Conservation (phyloP, 768 basidiomycete species). For the Austroboletus festivus region DNA sequence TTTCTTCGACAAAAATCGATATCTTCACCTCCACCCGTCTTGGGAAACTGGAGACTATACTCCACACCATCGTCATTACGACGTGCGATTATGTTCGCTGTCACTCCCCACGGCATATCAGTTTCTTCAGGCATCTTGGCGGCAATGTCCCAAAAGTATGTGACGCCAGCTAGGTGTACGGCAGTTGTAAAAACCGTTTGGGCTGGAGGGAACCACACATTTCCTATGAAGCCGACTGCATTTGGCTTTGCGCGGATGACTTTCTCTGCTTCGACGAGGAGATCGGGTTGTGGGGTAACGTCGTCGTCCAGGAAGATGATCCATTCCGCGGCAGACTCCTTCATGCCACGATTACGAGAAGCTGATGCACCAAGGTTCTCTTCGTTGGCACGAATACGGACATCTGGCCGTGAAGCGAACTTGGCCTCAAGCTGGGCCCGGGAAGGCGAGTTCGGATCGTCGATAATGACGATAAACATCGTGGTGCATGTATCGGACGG, state of each 20-base stretch:
- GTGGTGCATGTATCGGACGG: constrained; percentile 41
- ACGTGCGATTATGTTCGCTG: constrained; percentile 54
- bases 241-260: constrained; percentile 43
- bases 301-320: constrained; percentile 62
- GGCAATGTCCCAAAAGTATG: constrained; percentile 63
- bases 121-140: constrained; percentile 37
- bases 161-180: constrained; percentile 53
- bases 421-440: constrained; percentile 37
- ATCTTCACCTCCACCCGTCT: constrained; percentile 64
- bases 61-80: constrained; percentile 43
- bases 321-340: constrained; percentile 57
- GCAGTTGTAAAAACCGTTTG: constrained; percentile 50
- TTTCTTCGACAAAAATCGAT: constrained; percentile 57
- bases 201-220: constrained; percentile 46
- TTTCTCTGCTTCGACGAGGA: constrained; percentile 46
- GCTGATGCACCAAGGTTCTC: constrained; percentile 50
- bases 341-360: constrained; percentile 53
- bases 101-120: constrained; percentile 62
- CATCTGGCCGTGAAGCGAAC: constrained; percentile 43
- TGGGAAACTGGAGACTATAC: constrained; percentile 50
- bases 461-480: constrained; percentile 59
- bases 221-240: constrained; percentile 57
- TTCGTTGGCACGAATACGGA: constrained; percentile 51
- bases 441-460: constrained; percentile 45
- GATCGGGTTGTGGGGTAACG: constrained; percentile 38